Base-by-base conservation (phyloP, 768 basidiomycete species). In the Kondoa malvinella region DNA sequence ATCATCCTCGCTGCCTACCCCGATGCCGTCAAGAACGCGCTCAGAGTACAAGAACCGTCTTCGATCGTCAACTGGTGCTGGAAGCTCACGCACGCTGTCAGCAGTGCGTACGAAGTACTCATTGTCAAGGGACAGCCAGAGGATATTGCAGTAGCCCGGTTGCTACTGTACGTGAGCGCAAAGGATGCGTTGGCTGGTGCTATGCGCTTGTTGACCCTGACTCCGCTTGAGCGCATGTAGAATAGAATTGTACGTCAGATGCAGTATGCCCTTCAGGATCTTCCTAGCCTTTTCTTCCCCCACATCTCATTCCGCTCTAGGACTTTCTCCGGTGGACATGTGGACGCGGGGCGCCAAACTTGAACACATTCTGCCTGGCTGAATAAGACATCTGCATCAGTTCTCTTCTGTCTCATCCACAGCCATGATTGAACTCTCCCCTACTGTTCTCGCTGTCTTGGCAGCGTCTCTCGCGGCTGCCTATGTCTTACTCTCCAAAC, bases 211-310 rank as follows among this genome's bases (percentile, higher is more conserved):
- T 76, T 99, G 74, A 94, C 88, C 72, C 83, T 96, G 72, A 83
- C 85, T 60, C 94, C 94, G 8, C 79, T 99, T 66, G 90, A 95
- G 79, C 81, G 90, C 76, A 97, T 97, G 94, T 97, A 79, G 25
- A 8, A 50, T 50, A 50, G 40, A 50, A 50, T 50, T 50, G 40
- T 50, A n/a, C n/a, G n/a, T n/a, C n/a, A n/a, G n/a, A n/a, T n/a
- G n/a, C n/a, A n/a, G n/a, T n/a, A n/a, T n/a, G n/a, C n/a, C n/a
- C n/a, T n/a, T n/a, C n/a, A n/a, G n/a, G n/a, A n/a, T n/a, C n/a
- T n/a, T n/a, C n/a, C n/a, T n/a, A n/a, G n/a, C n/a, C n/a, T n/a
- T n/a, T n/a, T n/a, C n/a, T n/a, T n/a, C n/a, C n/a, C 8, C 12
- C 8, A 21, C 40, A 50, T 50, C 40, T 50, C 40, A 50, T 8